phyloP scores from a whole-genome alignment of 768 basidiomycete species.

The Botryobasidium botryosum region DNA sequence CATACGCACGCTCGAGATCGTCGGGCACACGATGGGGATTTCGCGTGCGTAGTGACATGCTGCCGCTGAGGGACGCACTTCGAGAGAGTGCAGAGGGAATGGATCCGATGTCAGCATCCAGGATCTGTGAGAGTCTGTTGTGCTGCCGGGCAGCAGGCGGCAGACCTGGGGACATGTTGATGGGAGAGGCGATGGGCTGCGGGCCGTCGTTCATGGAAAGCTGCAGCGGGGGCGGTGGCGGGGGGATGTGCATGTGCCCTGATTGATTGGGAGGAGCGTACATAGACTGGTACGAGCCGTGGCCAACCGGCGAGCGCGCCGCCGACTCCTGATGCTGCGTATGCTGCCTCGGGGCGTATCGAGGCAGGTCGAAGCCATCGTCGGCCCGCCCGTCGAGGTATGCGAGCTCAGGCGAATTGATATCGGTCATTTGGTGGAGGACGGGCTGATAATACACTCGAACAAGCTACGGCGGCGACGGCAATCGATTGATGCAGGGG shows the following conservation, averaged over 20 bases:
- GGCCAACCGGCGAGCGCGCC: no score
- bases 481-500: no score
- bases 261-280: no score
- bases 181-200: no score
- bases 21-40: slow-evolving; percentile 12
- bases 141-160: slow-evolving; percentile 21
- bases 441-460: no score
- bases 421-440: no score
- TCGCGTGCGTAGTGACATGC: slow-evolving; percentile 24
- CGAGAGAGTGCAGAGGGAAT: slow-evolving; percentile 40
- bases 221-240: slow-evolving; percentile 33
- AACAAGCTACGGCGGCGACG: no score
- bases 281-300: no score
- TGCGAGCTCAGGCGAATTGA: no score
- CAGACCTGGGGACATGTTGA: no score
- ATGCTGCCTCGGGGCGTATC: slow-evolving; percentile 37
- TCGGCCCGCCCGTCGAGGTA: slow-evolving; percentile 28
- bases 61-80: slow-evolving; percentile 47
- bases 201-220: slow-evolving; percentile 21
- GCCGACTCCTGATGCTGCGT: no score
- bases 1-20: slow-evolving; percentile 13
- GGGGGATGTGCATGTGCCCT: slow-evolving; percentile 27
- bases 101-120: slow-evolving; percentile 50
- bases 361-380: slow-evolving; percentile 63
- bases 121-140: slow-evolving; percentile 39